Conservation (phyloP, 2,329 filamentous ascomycete genomes). For the Sclerotiophoma versabilis region DNA sequence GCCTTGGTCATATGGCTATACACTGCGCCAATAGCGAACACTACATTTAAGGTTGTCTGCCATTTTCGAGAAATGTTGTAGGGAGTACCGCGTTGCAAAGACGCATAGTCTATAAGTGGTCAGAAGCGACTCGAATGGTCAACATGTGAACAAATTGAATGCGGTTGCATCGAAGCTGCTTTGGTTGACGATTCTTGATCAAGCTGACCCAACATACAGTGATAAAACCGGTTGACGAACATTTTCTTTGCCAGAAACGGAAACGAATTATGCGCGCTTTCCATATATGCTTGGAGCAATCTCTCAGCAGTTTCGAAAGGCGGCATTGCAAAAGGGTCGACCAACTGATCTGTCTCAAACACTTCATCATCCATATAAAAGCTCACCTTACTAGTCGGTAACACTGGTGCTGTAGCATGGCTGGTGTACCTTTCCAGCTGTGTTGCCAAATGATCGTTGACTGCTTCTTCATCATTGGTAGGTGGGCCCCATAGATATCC, state of each 20-base stretch:
- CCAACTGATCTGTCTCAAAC: conserved; percentile 27
- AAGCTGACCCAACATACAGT: conserved; percentile 21
- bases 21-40: conserved; percentile 52
- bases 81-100: conserved; percentile 21
- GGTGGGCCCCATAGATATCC: conserved; percentile 28
- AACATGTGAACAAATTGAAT: background rate
- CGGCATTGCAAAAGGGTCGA: conserved; percentile 40
- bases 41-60: conserved; percentile 50
- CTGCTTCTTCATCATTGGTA: conserved; percentile 22
- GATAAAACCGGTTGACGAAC: conserved; percentile 43
- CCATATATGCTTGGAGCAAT: conserved; percentile 43
- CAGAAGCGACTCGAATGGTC: background rate
- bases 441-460: conserved; percentile 19
- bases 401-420: conserved; percentile 4
- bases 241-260: conserved; percentile 40
- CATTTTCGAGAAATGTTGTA: conserved; percentile 33
- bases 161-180: background rate
- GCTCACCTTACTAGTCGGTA: conserved; percentile 29
- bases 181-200: background rate
- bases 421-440: conserved; percentile 15
- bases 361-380: conserved; percentile 44
- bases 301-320: conserved; percentile 33
- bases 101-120: conserved; percentile 27
- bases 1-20: conserved; percentile 42
- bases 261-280: conserved; percentile 28